A percentile compares a stretch with the other conserved stretches of the same genome.
phyloP scores from a whole-genome alignment of 2,329 filamentous ascomycete species.

The Westerdykella aurantiaca region DNA sequence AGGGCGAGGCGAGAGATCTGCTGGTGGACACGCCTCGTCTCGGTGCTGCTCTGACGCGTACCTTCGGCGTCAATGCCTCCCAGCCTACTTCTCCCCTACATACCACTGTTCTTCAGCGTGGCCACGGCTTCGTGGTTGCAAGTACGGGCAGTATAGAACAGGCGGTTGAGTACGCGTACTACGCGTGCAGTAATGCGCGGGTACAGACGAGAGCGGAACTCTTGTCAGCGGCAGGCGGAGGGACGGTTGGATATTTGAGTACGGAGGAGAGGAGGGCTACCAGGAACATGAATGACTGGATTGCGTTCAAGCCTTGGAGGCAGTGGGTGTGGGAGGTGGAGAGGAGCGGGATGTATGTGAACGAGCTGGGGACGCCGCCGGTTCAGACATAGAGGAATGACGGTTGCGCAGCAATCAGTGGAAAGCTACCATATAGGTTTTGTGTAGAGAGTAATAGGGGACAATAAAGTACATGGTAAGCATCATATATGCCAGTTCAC shows the following conservation, averaged over 20 bases:
- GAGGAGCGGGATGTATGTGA: slow-evolving; percentile 26
- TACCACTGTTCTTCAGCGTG: slow-evolving; percentile 33
- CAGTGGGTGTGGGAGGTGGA: slow-evolving; percentile 37
- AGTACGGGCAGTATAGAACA: slow-evolving; percentile 29
- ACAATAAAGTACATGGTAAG: background rate
- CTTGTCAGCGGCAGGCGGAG: slow-evolving; percentile 15
- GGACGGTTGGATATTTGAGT: slow-evolving; percentile 22
- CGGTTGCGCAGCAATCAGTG: too few relatives aligned
- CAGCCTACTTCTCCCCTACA: slow-evolving; percentile 18
- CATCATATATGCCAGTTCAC: slow-evolving; percentile 4
- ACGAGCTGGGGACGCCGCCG: slow-evolving; percentile 20
- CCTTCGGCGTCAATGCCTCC: slow-evolving; percentile 15
- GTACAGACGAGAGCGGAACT: slow-evolving; percentile 32
- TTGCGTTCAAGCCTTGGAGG: slow-evolving; percentile 34
- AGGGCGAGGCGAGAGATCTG: slow-evolving; percentile 3
- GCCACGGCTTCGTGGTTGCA: slow-evolving; percentile 38
- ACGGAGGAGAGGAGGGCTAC: slow-evolving; percentile 31
- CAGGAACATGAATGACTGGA: slow-evolving; percentile 24
- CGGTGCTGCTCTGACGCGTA: slow-evolving; percentile 17
- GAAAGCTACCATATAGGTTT: too few relatives aligned
- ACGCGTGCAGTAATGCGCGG: slow-evolving; percentile 29
- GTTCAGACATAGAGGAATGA: background rate
- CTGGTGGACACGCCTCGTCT: slow-evolving; percentile 18
- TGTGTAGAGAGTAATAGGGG: too few relatives aligned
- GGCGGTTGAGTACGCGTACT: slow-evolving; percentile 37